These are phyloP conservation scores for Ilyonectria sp. DNA, from an alignment of 2,329 filamentous ascomycete species.

Conservation along the genomic window DNA sequence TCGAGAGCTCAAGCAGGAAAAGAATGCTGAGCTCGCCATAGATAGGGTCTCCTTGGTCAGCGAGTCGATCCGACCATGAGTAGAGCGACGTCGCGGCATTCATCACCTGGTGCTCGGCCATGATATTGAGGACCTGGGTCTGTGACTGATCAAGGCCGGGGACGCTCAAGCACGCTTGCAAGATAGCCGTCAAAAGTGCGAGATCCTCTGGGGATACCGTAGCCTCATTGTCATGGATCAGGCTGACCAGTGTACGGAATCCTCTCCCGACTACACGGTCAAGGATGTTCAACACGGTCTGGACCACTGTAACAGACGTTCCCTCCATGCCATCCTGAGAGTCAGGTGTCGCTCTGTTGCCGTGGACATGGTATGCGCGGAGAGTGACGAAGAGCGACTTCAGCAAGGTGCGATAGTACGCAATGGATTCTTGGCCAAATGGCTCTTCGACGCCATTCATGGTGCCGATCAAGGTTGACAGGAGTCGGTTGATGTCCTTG, in stretches of 20 bases:
- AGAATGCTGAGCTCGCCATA: conserved; percentile 94
- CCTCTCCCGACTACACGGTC: conserved; percentile 85
- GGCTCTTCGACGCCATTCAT: conserved; percentile 70
- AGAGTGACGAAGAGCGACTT: conserved; percentile 89
- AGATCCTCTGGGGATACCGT: conserved; percentile 81
- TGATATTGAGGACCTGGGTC: conserved; percentile 78
- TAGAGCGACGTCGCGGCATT: conserved; percentile 90
- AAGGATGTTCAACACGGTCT: conserved; percentile 83
- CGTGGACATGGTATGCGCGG: conserved; percentile 70
- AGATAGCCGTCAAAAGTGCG: conserved; percentile 86
- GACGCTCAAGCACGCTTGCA: conserved; percentile 87
- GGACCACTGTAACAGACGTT: conserved; percentile 63
- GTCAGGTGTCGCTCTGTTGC: conserved; percentile 49
- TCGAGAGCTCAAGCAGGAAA: conserved; percentile 90
- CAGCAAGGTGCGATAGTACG: conserved; percentile 87
- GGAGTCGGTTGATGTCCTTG: conserved; percentile 66
- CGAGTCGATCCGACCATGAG: conserved; percentile 91
- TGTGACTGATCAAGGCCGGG: conserved; percentile 82
- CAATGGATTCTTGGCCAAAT: conserved; percentile 66
- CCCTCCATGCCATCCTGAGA: conserved; percentile 53
- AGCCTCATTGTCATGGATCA: conserved; percentile 83
- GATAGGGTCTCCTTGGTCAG: conserved; percentile 84
- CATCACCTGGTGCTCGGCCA: conserved; percentile 80
- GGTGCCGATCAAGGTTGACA: conserved; percentile 66
- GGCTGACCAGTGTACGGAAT: conserved; percentile 84